These are phyloP conservation scores for Trichoderma lentiforme DNA, from an alignment of 2,329 filamentous ascomycete genomes.

Conservation along the genomic window DNA sequence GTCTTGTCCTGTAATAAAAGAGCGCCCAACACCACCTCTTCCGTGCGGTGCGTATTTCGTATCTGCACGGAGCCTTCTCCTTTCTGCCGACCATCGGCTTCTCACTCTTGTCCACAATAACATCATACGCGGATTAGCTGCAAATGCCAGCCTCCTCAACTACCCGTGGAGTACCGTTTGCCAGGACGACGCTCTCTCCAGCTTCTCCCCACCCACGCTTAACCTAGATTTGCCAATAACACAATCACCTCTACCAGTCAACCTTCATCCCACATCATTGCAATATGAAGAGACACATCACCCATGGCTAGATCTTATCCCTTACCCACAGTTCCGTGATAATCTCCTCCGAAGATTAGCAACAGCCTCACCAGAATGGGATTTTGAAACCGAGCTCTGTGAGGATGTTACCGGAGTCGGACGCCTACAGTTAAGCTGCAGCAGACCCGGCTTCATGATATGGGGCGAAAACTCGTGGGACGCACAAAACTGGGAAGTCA, in stretches of 20 bases:
- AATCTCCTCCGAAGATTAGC: not conserved
- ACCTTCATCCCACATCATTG: not conserved
- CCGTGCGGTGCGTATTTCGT: not conserved
- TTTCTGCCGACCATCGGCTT: not conserved
- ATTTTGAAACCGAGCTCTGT: not conserved
- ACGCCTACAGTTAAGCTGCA: not conserved
- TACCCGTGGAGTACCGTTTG: not conserved
- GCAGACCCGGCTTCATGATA: not conserved
- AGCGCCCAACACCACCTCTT: not conserved
- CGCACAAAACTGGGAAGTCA: not conserved
- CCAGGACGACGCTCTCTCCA: not conserved
- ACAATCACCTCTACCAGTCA: not conserved
- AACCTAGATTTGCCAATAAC: not conserved
- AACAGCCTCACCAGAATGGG: not conserved
- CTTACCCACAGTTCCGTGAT: not conserved
- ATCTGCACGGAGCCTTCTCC: not conserved
- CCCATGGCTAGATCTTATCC: not conserved
- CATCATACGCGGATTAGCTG: not conserved
- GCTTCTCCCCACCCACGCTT: not conserved
- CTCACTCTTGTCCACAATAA: constrained; percentile 2
- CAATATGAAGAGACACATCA: not conserved
- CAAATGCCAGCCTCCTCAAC: not conserved
- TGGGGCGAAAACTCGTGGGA: constrained; percentile 1
- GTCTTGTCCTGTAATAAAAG: not conserved
- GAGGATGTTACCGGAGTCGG: not conserved